Percentiles rank a stretch among this genome's conserved stretches.
Evolutionary conservation across 805 yeast species (phyloP).

Genomic region (Danielozyma ontarioensis): DNA sequence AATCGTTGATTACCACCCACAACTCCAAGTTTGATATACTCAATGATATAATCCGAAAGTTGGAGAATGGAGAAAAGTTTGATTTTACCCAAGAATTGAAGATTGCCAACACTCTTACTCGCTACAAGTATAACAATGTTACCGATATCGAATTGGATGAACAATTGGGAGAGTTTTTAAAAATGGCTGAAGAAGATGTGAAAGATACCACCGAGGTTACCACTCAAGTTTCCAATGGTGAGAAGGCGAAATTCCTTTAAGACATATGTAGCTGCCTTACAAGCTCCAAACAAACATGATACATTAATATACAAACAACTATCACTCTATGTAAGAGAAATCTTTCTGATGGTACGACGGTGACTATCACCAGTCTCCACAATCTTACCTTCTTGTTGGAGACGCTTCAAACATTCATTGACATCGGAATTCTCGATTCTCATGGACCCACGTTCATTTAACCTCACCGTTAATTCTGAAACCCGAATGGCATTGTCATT

Average conservation of each 20-base stretch:
- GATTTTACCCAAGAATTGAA: constrained; percentile 39
- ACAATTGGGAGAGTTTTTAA: constrained; percentile 29
- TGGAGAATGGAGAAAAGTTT: constrained; percentile 29
- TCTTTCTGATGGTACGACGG: constrained; percentile 49
- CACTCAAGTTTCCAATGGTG: too few relatives aligned
- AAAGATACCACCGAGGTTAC: neutral
- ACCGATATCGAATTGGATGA: constrained; percentile 37
- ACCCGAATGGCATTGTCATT: constrained; percentile 49
- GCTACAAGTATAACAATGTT: constrained; percentile 24
- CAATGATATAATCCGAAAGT: constrained; percentile 23
- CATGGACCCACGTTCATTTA: constrained; percentile 62
- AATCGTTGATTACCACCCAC: constrained; percentile 36
- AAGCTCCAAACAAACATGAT: too few relatives aligned
- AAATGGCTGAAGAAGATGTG: constrained; percentile 21
- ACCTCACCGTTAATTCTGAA: constrained; percentile 50
- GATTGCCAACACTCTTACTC: constrained; percentile 39
- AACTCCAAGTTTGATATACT: constrained; percentile 28
- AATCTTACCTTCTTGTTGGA: constrained; percentile 68
- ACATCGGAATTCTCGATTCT: constrained; percentile 69
- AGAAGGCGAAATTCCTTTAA: too few relatives aligned
- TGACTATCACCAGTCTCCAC: constrained; percentile 68
- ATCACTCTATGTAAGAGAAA: constrained; percentile 15
- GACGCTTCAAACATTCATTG: constrained; percentile 58
- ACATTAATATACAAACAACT: too few relatives aligned
- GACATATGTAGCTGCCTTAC: too few relatives aligned